These are phyloP conservation scores for Fusarium pseudoanthophilum DNA, from an alignment of 2,329 filamentous ascomycete species.

Conservation along the genomic window DNA sequence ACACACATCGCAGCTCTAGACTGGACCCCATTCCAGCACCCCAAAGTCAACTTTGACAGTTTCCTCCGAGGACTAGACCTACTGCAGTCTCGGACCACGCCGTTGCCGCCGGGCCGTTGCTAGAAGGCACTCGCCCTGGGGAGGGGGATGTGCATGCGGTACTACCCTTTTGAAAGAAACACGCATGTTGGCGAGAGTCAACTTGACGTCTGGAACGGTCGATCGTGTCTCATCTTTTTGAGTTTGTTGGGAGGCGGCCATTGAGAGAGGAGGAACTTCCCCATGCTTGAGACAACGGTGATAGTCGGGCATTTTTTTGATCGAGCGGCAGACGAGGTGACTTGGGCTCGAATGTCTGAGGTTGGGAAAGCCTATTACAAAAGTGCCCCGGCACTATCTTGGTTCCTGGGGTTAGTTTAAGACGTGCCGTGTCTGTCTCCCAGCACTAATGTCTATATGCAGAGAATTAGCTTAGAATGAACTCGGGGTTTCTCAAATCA, in stretches of 20 bases:
- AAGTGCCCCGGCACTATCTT: background rate
- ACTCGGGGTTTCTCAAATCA: background rate
- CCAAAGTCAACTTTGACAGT: background rate
- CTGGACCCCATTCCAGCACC: conserved; percentile 3
- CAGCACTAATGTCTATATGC: background rate
- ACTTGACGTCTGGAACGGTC: background rate
- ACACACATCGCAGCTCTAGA: background rate
- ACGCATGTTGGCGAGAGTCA: background rate
- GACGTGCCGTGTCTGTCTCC: background rate
- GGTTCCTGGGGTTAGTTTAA: background rate
- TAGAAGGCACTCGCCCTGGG: background rate
- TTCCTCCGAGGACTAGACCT: conserved; percentile 9
- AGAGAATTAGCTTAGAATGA: background rate
- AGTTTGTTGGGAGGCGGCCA: background rate
- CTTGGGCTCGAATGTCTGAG: background rate
- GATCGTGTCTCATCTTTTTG: background rate
- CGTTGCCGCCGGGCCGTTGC: conserved; percentile 28
- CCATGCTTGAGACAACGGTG: background rate
- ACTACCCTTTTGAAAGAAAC: conserved; percentile 3
- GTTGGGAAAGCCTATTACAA: background rate
- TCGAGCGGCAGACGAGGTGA: background rate
- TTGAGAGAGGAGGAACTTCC: background rate
- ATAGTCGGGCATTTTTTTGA: background rate
- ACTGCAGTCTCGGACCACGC: background rate
- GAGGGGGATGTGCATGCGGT: background rate